Evolutionary conservation across 2,329 filamentous ascomycete species (phyloP).

Genomic region (Aspergillus ochraceus): DNA sequence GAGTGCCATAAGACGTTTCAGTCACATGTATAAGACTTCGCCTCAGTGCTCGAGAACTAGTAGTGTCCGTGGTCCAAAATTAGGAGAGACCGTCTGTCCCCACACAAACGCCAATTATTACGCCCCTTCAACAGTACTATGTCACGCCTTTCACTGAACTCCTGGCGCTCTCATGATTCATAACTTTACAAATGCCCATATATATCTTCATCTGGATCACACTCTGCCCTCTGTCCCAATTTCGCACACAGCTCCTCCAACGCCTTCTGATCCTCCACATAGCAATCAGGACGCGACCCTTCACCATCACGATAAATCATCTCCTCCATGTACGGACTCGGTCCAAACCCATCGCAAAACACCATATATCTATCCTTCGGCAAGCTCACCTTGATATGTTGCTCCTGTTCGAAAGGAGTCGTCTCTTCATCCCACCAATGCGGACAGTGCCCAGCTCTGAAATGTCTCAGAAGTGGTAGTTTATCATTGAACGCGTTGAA

Average conservation of each 20-base stretch:
- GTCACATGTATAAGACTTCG: neutral
- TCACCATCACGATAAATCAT: constrained; percentile 1
- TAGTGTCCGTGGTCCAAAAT: no score
- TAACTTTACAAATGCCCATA: neutral
- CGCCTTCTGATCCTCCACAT: constrained; percentile 18
- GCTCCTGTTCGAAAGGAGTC: constrained; percentile 23
- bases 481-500: constrained; percentile 18
- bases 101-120: no score
- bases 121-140: no score
- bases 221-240: constrained; percentile 20
- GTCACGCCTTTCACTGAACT: no score
- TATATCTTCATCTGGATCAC: neutral
- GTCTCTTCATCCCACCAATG: constrained; percentile 4
- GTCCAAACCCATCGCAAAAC: constrained; percentile 21
- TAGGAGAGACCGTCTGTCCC: no score
- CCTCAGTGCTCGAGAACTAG: no score
- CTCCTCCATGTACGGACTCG: constrained; percentile 17
- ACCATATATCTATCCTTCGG: constrained; percentile 17
- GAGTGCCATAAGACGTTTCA: neutral
- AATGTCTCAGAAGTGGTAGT: constrained; percentile 16
- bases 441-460: constrained; percentile 5
- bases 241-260: constrained; percentile 16
- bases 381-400: constrained; percentile 14
- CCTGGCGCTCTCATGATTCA: no score
- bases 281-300: neutral